Evolutionary conservation across 164 flowering plant species (phyloP).

Genomic region (Pachysandra terminalis): DNA sequence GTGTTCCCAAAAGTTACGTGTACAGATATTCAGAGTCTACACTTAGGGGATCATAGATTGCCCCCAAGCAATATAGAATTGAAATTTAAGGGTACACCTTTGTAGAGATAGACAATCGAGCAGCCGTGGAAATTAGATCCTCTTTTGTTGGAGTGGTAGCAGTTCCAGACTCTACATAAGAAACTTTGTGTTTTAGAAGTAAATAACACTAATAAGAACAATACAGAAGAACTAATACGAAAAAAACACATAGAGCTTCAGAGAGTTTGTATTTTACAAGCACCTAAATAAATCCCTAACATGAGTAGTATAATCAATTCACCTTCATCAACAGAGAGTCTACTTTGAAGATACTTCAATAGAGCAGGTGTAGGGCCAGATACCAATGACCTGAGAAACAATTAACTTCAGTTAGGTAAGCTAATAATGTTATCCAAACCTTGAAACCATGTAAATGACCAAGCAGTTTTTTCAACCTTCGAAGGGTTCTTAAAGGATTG

Average conservation of each 20-base stretch:
- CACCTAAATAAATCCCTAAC: not conserved
- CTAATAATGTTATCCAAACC: slow-evolving; percentile 1
- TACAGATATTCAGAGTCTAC: no score
- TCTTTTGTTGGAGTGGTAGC: slow-evolving; percentile 41
- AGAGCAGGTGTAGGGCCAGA: slow-evolving; percentile 81
- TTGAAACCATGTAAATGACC: slow-evolving; percentile 5
- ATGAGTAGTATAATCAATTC: not conserved
- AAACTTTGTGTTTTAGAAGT: not conserved
- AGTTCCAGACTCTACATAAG: slow-evolving; percentile 48
- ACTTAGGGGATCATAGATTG: no score
- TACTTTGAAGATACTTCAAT: slow-evolving; percentile 75
- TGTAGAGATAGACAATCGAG: slow-evolving; percentile 67
- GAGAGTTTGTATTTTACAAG: not conserved
- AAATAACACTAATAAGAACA: not conserved
- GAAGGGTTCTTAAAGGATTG: slow-evolving; percentile 83
- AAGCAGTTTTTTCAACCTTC: slow-evolving; percentile 55
- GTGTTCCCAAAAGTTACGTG: no score
- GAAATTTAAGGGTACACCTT: slow-evolving; percentile 42
- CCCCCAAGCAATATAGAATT: no score
- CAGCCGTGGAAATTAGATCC: slow-evolving; percentile 61
- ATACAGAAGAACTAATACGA: not conserved
- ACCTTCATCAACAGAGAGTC: slow-evolving; percentile 79
- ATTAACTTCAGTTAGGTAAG: slow-evolving; percentile 19
- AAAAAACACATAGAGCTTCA: not conserved
- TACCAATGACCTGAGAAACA: slow-evolving; percentile 65